phyloP scores from a whole-genome alignment of 768 basidiomycete species.

The Mycena rosella region DNA sequence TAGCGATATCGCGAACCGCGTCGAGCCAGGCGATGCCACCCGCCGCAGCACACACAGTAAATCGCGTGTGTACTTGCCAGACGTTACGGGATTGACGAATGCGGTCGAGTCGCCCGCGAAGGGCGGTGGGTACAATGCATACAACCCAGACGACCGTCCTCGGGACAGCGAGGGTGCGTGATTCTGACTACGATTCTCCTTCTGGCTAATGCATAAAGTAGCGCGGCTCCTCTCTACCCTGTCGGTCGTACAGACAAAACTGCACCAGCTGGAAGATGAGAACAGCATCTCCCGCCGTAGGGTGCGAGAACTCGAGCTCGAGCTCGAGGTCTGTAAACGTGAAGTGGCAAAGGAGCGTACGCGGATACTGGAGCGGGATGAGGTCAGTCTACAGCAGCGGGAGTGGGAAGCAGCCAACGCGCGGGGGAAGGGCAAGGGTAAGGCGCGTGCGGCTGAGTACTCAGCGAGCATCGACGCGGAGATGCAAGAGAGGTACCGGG shows the following conservation, averaged over 20 bases:
- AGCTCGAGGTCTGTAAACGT: slow-evolving; percentile 86
- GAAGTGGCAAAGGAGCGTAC: slow-evolving; percentile 81
- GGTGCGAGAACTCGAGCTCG: slow-evolving; percentile 89
- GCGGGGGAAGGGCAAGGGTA: slow-evolving; percentile 54
- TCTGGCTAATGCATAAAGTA: slow-evolving; percentile 41
- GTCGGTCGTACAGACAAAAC: slow-evolving; percentile 72
- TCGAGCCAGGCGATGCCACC: slow-evolving; percentile 39
- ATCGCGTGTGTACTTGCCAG: slow-evolving; percentile 70
- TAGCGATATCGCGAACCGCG: slow-evolving; percentile 49
- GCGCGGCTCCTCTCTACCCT: slow-evolving; percentile 75
- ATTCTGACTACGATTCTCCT: not conserved
- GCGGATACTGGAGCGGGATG: slow-evolving; percentile 69
- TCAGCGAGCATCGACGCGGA: slow-evolving; percentile 49
- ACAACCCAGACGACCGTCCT: slow-evolving; percentile 59
- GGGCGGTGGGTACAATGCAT: slow-evolving; percentile 62
- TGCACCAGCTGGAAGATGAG: slow-evolving; percentile 83
- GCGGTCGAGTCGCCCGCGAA: slow-evolving; percentile 83
- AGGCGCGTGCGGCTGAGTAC: slow-evolving; percentile 47
- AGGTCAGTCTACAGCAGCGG: slow-evolving; percentile 48
- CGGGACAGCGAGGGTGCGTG: slow-evolving; percentile 75
- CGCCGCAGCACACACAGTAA: slow-evolving; percentile 46
- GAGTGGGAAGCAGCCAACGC: slow-evolving; percentile 48
- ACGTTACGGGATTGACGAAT: slow-evolving; percentile 86
- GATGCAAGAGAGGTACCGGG: slow-evolving; percentile 68
- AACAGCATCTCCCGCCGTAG: slow-evolving; percentile 85